phyloP scores from a whole-genome alignment of 164 flowering plant genomes.

The Chimonanthus salicifolius region DNA sequence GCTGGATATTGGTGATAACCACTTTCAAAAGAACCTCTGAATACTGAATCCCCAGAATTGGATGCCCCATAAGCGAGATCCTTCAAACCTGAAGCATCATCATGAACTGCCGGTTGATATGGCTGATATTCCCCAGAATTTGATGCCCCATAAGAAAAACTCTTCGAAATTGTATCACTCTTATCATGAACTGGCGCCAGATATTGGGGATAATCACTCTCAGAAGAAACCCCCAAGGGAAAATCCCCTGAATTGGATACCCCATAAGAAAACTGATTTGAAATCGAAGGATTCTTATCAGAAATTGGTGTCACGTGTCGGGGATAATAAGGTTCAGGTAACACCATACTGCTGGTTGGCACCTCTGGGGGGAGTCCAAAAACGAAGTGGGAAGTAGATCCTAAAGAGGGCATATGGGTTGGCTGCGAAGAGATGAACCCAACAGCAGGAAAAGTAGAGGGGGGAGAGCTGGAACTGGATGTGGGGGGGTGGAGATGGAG shows the following conservation, averaged over 20 bases:
- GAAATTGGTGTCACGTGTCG: not conserved
- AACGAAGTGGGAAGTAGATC: not conserved
- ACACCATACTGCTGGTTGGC: not conserved
- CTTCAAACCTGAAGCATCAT: no score
- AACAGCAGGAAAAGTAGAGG: not conserved
- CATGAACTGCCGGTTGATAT: no score
- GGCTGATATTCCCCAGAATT: not conserved
- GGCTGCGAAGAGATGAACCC: not conserved
- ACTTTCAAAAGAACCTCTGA: no score
- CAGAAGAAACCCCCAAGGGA: not conserved
- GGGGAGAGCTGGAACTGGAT: not conserved
- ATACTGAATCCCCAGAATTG: no score
- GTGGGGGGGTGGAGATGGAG: constrained; percentile 3
- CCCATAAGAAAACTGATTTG: not conserved
- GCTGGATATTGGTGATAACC: no score
- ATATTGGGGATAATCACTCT: not conserved
- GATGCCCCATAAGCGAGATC: no score
- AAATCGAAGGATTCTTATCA: not conserved
- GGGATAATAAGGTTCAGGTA: not conserved
- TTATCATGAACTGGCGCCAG: not conserved
- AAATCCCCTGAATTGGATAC: not conserved
- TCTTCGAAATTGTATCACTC: not conserved
- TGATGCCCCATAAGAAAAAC: not conserved
- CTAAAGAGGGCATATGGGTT: not conserved
- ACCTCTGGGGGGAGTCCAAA: not conserved